phyloP scores from a whole-genome alignment of 2,329 filamentous ascomycete species.

The Botrytis hyacinthi region DNA sequence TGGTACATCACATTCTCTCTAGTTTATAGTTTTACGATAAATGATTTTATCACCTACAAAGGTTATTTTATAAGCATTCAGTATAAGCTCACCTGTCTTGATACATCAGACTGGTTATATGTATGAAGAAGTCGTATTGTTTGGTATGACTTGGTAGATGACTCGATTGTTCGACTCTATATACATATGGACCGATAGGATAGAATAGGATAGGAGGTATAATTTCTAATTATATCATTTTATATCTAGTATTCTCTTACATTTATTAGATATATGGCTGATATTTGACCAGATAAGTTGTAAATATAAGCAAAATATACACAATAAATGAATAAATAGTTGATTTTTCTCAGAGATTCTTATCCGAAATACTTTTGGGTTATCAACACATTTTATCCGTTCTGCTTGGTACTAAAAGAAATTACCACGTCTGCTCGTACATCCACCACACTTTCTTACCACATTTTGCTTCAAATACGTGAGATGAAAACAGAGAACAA shows the following conservation, averaged over 20 bases:
- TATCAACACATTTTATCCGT: not conserved
- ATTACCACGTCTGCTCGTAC: not conserved
- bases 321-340: not conserved
- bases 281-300: no score
- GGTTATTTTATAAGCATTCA: not conserved
- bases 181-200: not conserved
- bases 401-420: not conserved
- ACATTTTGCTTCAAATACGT: not conserved
- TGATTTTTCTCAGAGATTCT: not conserved
- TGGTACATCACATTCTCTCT: conserved; percentile 20
- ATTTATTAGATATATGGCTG: not conserved
- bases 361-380: not conserved
- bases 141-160: not conserved
- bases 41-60: not conserved
- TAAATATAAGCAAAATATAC: not conserved
- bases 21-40: not conserved
- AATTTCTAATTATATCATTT: conserved; percentile 4
- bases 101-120: not conserved
- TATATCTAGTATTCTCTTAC: not conserved
- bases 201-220: not conserved
- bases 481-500: not conserved
- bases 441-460: not conserved
- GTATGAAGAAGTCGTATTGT: not conserved
- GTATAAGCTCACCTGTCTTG: not conserved
- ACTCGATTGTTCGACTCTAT: not conserved